These are phyloP conservation scores for Chlorella ohadii DNA, from an alignment of 139 green algal genomes.

Conservation along the genomic window DNA sequence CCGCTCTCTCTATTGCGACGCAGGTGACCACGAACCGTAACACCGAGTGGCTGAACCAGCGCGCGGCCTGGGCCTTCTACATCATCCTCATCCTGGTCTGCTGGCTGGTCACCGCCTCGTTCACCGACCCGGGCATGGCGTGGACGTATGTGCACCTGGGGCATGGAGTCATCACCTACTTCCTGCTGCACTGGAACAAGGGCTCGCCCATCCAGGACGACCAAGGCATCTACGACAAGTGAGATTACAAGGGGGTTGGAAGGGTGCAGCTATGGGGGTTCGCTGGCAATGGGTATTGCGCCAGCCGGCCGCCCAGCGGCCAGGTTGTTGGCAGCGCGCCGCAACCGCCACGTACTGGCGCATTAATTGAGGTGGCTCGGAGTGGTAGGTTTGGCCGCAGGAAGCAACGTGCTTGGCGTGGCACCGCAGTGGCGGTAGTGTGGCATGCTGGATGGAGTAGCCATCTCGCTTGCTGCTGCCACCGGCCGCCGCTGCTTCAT, in stretches of 20 bases:
- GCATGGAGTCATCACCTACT: conserved; percentile 86
- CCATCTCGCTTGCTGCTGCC: background rate
- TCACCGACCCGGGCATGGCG: conserved; percentile 78
- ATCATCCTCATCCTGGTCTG: conserved; percentile 67
- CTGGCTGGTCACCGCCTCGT: conserved; percentile 77
- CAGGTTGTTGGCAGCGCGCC: background rate
- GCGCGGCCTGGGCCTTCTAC: conserved; percentile 82
- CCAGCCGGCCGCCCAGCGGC: background rate
- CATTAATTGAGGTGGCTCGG: no score
- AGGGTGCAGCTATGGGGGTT: no score
- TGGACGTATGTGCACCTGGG: conserved; percentile 91
- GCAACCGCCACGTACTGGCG: background rate
- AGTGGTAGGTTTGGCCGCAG: no score
- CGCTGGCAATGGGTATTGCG: no score
- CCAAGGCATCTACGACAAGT: conserved; percentile 84
- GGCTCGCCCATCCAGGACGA: conserved; percentile 75
- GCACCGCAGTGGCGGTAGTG: background rate
- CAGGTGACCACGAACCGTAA: conserved; percentile 41
- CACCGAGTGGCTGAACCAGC: conserved; percentile 52
- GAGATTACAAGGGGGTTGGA: background rate
- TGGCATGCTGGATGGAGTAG: background rate
- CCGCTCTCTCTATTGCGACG: no score
- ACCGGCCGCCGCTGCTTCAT: background rate
- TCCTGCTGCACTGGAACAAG: conserved; percentile 91
- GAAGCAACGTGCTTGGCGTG: no score